phyloP scores from a whole-genome alignment of 371 early-diverging fungal genomes.

The Aphelidium insulamus region DNA sequence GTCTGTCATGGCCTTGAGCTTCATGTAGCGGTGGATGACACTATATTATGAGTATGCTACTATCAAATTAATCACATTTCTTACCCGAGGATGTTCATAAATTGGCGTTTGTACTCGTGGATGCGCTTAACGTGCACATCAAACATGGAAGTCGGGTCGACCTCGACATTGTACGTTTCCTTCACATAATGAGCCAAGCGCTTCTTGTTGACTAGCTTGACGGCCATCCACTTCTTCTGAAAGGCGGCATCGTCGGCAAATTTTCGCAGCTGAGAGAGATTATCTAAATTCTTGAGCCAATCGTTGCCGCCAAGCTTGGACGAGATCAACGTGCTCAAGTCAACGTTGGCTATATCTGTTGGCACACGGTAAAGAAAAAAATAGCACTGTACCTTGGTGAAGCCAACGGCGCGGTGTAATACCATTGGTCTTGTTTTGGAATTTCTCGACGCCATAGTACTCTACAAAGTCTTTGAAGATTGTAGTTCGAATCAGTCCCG shows the following conservation, averaged over 20 bases:
- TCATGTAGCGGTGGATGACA: conserved; percentile 66
- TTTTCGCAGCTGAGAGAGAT: conserved; percentile 28
- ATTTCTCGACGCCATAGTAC: conserved; percentile 57
- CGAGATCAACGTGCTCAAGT: conserved; percentile 48
- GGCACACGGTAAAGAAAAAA: too few species aligned
- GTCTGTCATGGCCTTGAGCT: conserved; percentile 40
- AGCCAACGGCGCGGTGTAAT: conserved; percentile 79
- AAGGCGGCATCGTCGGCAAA: conserved; percentile 36
- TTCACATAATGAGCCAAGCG: conserved; percentile 60
- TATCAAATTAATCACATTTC: background rate
- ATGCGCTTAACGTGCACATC: conserved; percentile 87
- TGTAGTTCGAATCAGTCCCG: conserved; percentile 49
- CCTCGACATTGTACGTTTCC: conserved; percentile 29
- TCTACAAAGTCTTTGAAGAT: conserved; percentile 69
- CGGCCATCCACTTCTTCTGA: conserved; percentile 52
- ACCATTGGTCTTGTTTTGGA: conserved; percentile 81
- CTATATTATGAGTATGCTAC: conserved; percentile 5
- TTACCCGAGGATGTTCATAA: conserved; percentile 64
- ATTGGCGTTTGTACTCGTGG: conserved; percentile 92
- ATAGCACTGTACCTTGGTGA: too few species aligned
- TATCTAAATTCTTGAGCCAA: conserved; percentile 48
- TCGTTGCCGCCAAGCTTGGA: conserved; percentile 36
- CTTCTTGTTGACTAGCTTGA: conserved; percentile 64
- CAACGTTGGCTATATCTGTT: conserved; percentile 77
- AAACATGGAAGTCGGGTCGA: conserved; percentile 59